A percentile compares a stretch with the other conserved stretches of the same genome.
These are phyloP conservation scores for Chlorella sp. DNA, from an alignment of 139 green algal species.

Conservation along the genomic window DNA sequence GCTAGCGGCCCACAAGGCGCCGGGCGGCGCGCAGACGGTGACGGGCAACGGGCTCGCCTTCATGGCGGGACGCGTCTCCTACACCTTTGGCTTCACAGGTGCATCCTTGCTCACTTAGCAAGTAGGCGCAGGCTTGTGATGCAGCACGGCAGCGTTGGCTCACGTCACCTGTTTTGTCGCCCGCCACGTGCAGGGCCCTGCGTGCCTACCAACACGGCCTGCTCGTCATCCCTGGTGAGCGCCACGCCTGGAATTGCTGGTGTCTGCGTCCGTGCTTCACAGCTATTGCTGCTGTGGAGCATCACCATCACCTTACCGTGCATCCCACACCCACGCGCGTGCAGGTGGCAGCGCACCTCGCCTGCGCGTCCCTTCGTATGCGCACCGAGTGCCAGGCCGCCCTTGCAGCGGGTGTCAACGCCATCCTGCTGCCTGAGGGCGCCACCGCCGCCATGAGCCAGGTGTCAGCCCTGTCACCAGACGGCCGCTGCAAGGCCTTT, in stretches of 20 bases:
- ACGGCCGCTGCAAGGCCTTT: conserved; percentile 81
- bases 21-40: conserved; percentile 24
- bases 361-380: conserved; percentile 25
- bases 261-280: too few species aligned
- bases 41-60: conserved; percentile 71
- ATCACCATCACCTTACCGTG: too few species aligned
- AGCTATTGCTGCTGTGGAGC: too few species aligned
- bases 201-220: conserved; percentile 78
- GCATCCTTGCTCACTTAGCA: too few species aligned
- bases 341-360: conserved; percentile 73
- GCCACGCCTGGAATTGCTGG: too few species aligned
- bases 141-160: too few species aligned
- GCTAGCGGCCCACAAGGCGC: conserved; percentile 15
- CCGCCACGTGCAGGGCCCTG: conserved; percentile 49
- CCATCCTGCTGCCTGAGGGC: conserved; percentile 55
- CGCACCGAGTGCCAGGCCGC: conserved; percentile 24
- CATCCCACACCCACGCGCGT: too few species aligned
- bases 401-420: conserved; percentile 61
- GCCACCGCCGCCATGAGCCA: conserved; percentile 67
- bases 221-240: conserved; percentile 76
- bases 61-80: conserved; percentile 75
- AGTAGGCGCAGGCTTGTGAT: too few species aligned
- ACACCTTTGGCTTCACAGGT: conserved; percentile 67
- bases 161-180: too few species aligned
- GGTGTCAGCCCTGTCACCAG: conserved; percentile 46